Conservation (phyloP, 2,329 filamentous ascomycete genomes). For the Fusarium citri region DNA sequence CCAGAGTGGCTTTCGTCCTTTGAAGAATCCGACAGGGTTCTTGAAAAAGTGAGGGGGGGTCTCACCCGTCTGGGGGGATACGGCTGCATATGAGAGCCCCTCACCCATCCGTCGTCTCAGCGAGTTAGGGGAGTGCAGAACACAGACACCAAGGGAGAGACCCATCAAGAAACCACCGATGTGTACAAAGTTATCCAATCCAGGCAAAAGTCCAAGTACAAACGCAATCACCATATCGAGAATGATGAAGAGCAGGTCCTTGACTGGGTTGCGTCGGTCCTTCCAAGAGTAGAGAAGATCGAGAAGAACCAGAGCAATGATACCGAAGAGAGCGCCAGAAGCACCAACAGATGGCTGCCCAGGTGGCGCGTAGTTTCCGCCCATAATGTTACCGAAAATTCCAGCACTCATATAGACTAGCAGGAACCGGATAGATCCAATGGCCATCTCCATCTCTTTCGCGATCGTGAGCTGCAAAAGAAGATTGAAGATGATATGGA, state of each 20-base stretch:
- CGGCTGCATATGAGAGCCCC: constrained; percentile 77
- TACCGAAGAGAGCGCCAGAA: constrained; percentile 90
- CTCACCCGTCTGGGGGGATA: constrained; percentile 63
- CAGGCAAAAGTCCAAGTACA: constrained; percentile 89
- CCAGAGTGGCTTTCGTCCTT: constrained; percentile 91
- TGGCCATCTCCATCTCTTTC: constrained; percentile 90
- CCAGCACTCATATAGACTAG: constrained; percentile 91
- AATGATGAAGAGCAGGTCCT: constrained; percentile 88
- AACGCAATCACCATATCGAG: constrained; percentile 91
- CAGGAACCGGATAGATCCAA: constrained; percentile 88
- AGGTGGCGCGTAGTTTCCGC: constrained; percentile 89
- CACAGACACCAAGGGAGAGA: constrained; percentile 83
- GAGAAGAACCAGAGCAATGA: constrained; percentile 87
- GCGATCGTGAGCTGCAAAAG: constrained; percentile 90
- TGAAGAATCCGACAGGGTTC: constrained; percentile 83
- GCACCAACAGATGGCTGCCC: constrained; percentile 87
- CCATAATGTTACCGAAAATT: constrained; percentile 95
- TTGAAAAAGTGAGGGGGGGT: constrained; percentile 67
- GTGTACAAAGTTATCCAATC: constrained; percentile 96
- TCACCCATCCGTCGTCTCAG: constrained; percentile 79
- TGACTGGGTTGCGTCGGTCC: constrained; percentile 78
- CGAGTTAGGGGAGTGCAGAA: constrained; percentile 88
- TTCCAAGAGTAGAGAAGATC: constrained; percentile 95
- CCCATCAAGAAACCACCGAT: constrained; percentile 97
- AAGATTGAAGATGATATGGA: constrained; percentile 97